Percentiles rank a stretch among this genome's conserved stretches.
phyloP scores from a whole-genome alignment of 805 yeast genomes.

The Yarrowia osloensis region DNA sequence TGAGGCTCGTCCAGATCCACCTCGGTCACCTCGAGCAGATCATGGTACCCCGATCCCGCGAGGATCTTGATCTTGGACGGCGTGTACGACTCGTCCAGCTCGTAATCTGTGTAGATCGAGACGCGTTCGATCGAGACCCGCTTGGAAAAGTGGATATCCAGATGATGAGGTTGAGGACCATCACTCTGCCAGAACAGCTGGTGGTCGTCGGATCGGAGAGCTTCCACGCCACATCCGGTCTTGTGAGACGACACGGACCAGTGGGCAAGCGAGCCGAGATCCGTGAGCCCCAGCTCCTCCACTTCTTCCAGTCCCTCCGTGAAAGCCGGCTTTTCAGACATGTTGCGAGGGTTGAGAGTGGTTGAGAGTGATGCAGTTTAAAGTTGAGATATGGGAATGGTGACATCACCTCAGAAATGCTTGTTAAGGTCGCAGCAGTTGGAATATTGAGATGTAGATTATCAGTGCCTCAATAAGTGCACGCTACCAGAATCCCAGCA shows the following conservation, averaged over 20 bases:
- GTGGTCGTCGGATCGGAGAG: slow-evolving; percentile 69
- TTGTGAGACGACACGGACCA: slow-evolving; percentile 84
- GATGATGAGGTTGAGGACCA: slow-evolving; percentile 82
- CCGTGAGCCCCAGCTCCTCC: slow-evolving; percentile 62
- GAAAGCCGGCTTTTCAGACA: not conserved
- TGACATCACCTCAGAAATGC: too few species aligned
- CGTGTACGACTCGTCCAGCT: slow-evolving; percentile 87
- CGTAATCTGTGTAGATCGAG: slow-evolving; percentile 68
- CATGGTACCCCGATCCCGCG: slow-evolving; percentile 82
- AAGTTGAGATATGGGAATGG: not conserved
- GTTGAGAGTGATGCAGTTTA: not conserved
- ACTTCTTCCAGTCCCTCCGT: slow-evolving; percentile 54
- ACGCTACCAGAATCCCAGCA: too few species aligned
- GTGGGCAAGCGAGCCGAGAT: slow-evolving; percentile 75
- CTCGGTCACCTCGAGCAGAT: slow-evolving; percentile 64
- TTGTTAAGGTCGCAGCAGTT: too few species aligned
- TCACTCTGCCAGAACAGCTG: slow-evolving; percentile 91
- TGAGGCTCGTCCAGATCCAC: slow-evolving; percentile 62
- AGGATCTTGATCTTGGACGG: slow-evolving; percentile 66
- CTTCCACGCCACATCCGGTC: slow-evolving; percentile 68
- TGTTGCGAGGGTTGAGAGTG: not conserved
- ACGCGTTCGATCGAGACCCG: slow-evolving; percentile 68
- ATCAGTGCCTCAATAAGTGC: too few species aligned
- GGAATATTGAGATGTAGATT: too few species aligned
- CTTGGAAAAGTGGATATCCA: slow-evolving; percentile 79